Base-by-base conservation (phyloP, 1,284 basidiomycete species). In the Ustilago sp. region DNA sequence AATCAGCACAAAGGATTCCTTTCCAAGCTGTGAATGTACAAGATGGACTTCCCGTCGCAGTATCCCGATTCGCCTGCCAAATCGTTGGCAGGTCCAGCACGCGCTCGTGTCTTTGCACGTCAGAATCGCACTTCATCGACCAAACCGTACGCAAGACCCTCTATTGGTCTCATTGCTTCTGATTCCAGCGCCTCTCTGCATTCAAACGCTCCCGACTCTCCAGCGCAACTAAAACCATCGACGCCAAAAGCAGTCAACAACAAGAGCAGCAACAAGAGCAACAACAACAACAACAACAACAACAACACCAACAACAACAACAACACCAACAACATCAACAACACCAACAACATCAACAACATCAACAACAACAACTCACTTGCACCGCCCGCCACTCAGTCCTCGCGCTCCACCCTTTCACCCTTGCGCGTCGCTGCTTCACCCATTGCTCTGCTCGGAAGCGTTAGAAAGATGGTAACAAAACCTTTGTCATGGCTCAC, bases 401-500 rank as follows among this genome's bases (percentile, higher is more conserved):
- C 63, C n/a, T 17, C 64, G 23, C 66, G 55, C 43, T 74, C 72
- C 7, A 60, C 75, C 47, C 74, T 77, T 43, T 69, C 75, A 23
- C 71, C 75, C 19, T 55, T 77, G 31, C 66, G 75, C 17, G 74
- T 62, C 4, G 70, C 75, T n/a, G 69, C 74, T 23, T 66, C 75
- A 3, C 75, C 75, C 48, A 63, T 74, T 35, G 75, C 75, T 12
- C 47, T 81, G 47, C 61, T 81, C 39, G 73, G 74, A 12, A 80
- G 78, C 54, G 68, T 81, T 8, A 63, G 74, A 31, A 75, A 80
- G 52, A 77, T 73, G 60, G 74, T 81, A 32, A 47, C 79, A 56
- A 74, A 66, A 50, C 79, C 79, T 8, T 45, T 81, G 13, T 69
- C 75, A 5, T 81, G 79, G 79, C 66, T 81, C 41, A 69, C 71